Base-by-base conservation (phyloP, 2,329 filamentous ascomycete genomes). In the Aplosporella prunicola region DNA sequence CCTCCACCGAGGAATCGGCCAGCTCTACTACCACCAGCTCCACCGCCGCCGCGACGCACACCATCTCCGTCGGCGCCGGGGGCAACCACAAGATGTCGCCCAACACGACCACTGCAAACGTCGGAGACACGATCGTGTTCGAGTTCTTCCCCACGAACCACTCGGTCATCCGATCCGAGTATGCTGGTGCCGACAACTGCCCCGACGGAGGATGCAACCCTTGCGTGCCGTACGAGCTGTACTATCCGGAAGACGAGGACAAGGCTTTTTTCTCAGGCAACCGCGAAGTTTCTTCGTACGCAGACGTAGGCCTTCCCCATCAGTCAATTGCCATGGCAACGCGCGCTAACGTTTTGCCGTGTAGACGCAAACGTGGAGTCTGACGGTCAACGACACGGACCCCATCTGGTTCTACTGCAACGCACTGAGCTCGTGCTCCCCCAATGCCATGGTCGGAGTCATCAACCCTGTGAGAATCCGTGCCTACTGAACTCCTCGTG, bases 361-460 rank as follows among this genome's bases (percentile, higher is more conserved):
- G n/a, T n/a, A 35, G 30, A 35, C 26, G 27, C 13, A 25, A 18
- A 30, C 20, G 14, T 61, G 48, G 41, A 56, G 55, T 35, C 40
- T 60, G 4, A 57, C 51, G 6, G 49, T 62, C 33, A 59, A 58
- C 44, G 45, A 46, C 28, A 57, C 55, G 0, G 48, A 52, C 7
- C 57, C 58, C 6, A 55, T 62, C 11, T 62, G 56, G 45, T 61
- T 51, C 45, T 62, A 61, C 43, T 62, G 57, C 42, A 51, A 77
- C 0, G 80, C 80, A 0, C 69, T 74, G 0, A 69, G 65, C 1
- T 82, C 79, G 2, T 89, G 83, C 50, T 66, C 68, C 3, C 55
- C 61, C 3, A 69, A 79, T 28, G 69, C 74, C 15, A 89, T 89
- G 82, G 71, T 89, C 11, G 82, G 82, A 3, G 80, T 74, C 1